A percentile compares a stretch with the other conserved stretches of the same genome.
Conservation (phyloP, 2,329 filamentous ascomycete species). For the Elsinoe perseae region DNA sequence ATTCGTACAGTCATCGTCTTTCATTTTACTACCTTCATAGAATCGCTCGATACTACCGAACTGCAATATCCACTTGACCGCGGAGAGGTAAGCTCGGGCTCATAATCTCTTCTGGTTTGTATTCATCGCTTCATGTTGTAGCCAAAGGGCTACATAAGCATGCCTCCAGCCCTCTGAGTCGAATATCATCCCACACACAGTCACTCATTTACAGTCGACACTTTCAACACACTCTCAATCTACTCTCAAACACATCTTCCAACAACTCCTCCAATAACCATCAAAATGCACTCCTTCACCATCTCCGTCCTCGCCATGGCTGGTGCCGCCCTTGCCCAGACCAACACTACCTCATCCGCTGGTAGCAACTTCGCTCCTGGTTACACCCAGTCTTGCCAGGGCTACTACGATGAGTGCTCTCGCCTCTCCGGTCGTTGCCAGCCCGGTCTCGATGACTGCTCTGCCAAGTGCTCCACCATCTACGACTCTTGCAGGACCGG, state of each 20-base stretch:
- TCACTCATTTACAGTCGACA: neutral
- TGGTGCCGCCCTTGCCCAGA: slow-evolving; percentile 1
- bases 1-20: too few species aligned
- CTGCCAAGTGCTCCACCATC: neutral
- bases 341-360: neutral
- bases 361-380: neutral
- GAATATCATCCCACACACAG: neutral
- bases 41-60: neutral
- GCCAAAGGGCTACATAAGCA: neutral
- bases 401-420: slow-evolving; percentile 1
- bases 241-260: neutral
- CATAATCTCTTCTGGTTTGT: neutral
- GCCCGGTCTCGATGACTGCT: neutral
- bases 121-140: neutral
- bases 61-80: neutral
- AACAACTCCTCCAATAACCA: neutral
- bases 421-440: neutral
- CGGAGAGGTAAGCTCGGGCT: neutral
- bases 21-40: neutral
- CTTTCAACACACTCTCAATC: neutral
- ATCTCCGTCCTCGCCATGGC: slow-evolving; percentile 12
- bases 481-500: neutral
- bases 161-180: neutral
- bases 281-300: slow-evolving; percentile 4
- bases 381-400: slow-evolving; percentile 5